A percentile compares a stretch with the other conserved stretches of the same genome.
phyloP scores from a whole-genome alignment of 345 rosid genomes.

The Brassica carinata region DNA sequence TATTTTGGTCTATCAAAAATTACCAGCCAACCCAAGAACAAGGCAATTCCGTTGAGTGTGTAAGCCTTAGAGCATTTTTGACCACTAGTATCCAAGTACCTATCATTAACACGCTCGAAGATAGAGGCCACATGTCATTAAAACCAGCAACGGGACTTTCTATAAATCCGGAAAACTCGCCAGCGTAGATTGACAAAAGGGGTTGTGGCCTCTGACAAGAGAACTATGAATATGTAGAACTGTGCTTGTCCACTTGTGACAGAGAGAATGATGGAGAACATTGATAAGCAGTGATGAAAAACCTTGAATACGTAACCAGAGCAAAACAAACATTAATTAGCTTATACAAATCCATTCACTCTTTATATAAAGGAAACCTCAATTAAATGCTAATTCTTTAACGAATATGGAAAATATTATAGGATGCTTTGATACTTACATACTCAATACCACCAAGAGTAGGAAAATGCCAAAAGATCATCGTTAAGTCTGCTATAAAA shows the following conservation, averaged over 20 bases:
- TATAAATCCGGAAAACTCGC: slow-evolving; percentile 39
- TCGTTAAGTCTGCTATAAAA: slow-evolving; percentile 71
- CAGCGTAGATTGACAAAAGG: slow-evolving; percentile 87
- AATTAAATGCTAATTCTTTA: neutral
- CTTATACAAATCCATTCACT: neutral
- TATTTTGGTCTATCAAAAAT: slow-evolving; percentile 19
- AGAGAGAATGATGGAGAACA: slow-evolving; percentile 67
- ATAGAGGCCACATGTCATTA: neutral
- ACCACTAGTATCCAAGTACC: slow-evolving; percentile 83
- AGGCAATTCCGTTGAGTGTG: slow-evolving; percentile 60
- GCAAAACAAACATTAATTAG: neutral
- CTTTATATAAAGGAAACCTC: neutral
- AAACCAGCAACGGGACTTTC: neutral
- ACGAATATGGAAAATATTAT: neutral
- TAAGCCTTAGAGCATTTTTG: slow-evolving; percentile 63
- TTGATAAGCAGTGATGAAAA: slow-evolving; percentile 59
- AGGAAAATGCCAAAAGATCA: slow-evolving; percentile 79
- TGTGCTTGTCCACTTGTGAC: slow-evolving; percentile 75
- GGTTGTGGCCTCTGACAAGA: slow-evolving; percentile 73
- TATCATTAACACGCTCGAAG: slow-evolving; percentile 23
- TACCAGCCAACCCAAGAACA: slow-evolving; percentile 94
- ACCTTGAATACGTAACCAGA: slow-evolving; percentile 40
- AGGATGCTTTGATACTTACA: slow-evolving; percentile 52
- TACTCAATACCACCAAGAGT: slow-evolving; percentile 79
- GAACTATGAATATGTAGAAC: slow-evolving; percentile 80